Conservation (phyloP, 1,284 basidiomycete genomes). For the Microstroma glucosiphilum region DNA sequence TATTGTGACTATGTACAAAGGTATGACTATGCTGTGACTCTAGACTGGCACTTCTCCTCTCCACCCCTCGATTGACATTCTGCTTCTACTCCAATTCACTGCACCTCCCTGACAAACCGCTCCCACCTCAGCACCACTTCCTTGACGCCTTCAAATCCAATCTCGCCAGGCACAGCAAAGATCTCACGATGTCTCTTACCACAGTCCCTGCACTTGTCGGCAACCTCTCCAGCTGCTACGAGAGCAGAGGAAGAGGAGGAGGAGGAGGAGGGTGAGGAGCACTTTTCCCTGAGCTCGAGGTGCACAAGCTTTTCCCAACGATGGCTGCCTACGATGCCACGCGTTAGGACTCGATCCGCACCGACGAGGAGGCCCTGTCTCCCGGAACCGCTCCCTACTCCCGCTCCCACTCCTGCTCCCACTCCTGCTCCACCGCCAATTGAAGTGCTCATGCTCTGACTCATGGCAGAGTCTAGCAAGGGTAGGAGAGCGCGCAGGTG, state of each 20-base stretch:
- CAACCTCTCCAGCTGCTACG: background rate
- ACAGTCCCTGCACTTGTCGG: conserved; percentile 24
- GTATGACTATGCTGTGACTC: too few relatives aligned
- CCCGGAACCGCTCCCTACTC: background rate
- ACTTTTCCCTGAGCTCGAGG: conserved; percentile 22
- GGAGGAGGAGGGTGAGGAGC: conserved; percentile 17
- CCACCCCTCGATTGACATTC: background rate
- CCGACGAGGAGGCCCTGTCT: conserved; percentile 22
- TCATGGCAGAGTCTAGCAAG: too few relatives aligned
- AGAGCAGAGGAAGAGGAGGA: conserved; percentile 13
- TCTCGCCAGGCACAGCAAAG: conserved; percentile 11
- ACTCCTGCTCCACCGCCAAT: background rate
- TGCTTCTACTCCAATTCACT: background rate
- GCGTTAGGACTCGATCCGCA: conserved; percentile 7
- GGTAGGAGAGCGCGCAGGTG: conserved; percentile 20
- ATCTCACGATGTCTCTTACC: conserved; percentile 27
- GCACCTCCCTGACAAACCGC: background rate
- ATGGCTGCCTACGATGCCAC: conserved; percentile 20
- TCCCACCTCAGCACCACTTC: conserved; percentile 3
- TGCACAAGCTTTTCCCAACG: conserved; percentile 35
- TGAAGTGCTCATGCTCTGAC: background rate
- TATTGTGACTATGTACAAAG: too few relatives aligned
- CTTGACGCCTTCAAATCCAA: background rate
- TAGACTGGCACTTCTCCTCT: too few relatives aligned
- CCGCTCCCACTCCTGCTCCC: background rate